Base-by-base conservation (phyloP, 768 basidiomycete genomes). In the Collybiopsis confluens region DNA sequence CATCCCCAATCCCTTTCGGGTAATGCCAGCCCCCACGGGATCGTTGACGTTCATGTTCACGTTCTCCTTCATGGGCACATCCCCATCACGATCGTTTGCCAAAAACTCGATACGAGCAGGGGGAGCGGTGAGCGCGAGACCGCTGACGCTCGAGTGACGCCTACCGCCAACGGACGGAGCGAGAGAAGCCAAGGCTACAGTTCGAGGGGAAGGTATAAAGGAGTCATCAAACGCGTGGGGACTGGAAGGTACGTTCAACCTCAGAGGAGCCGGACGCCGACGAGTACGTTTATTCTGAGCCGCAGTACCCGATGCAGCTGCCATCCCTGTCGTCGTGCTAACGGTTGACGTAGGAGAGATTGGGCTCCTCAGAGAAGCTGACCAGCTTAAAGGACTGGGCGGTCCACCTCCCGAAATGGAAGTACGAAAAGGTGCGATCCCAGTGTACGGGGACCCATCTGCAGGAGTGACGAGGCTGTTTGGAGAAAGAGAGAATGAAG, bases 191-290 rank as follows among this genome's bases (percentile, higher is more conserved):
- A 42, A 18, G 42, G 48, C 49, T 27, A 52, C 18, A 15, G 47
- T 41, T 9, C 47, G 47, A 48, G 47, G 47, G 13, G 47, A 48
- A 11, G 48, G 50, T 37, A 42, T 30, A n/a, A 56, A 56, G 6
- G 54, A 55, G 28, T 55, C 54, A 23, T 41, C 54, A 21, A 55
- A 55, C 13, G 27, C 54, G 16, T 46, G 18, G 15, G 28, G 36
- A 5, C 11, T 26, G 15, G 44, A 27, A 49, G 54, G 38, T 23
- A n/a, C 43, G 20, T 36, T 26, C 20, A 55, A 30, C 18, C 26
- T 40, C 10, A 55, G 26, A 27, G 54, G 54, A 16, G 54, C 54
- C 11, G 54, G 54, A 15, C 54, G 54, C 35, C 46, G 45, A 28
- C 54, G 46, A 8, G 46, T 42, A 7, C 45, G 45, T 33, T 49